Percentiles rank a stretch among this genome's conserved stretches.
Evolutionary conservation across 2,329 filamentous ascomycete species (phyloP).

Genomic region (Ceratocystis eucalypticola): DNA sequence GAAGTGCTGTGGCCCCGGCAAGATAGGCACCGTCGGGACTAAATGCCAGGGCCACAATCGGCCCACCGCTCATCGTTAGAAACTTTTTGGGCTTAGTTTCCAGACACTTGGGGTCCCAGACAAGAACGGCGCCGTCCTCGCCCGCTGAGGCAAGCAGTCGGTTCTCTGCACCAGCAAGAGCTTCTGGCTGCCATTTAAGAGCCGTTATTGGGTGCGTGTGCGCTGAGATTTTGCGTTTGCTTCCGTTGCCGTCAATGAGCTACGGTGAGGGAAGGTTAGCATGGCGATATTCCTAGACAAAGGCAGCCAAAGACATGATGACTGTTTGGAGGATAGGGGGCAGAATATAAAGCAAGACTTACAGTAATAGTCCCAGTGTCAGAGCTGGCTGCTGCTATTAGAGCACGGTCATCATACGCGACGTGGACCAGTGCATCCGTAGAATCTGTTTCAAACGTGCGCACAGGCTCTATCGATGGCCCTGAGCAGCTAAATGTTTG

Average conservation of each 20-base stretch:
- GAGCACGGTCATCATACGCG: constrained; percentile 43
- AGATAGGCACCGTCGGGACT: constrained; percentile 51
- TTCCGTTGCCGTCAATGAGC: constrained; percentile 43
- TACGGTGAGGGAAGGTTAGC: constrained; percentile 22
- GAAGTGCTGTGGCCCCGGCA: constrained; percentile 45
- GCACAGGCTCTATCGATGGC: constrained; percentile 32
- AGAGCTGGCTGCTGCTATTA: constrained; percentile 42
- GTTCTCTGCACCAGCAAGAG: constrained; percentile 31
- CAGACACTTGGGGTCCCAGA: constrained; percentile 45
- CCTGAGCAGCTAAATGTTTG: constrained; percentile 36
- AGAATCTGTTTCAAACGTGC: constrained; percentile 39
- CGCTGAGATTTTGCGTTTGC: constrained; percentile 42
- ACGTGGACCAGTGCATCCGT: constrained; percentile 43
- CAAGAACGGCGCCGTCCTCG: constrained; percentile 48
- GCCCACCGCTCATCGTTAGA: constrained; percentile 43
- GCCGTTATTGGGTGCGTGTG: constrained; percentile 46
- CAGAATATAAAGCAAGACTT: constrained; percentile 25
- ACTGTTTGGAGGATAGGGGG: not conserved
- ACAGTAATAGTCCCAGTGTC: constrained; percentile 47
- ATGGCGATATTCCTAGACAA: not conserved
- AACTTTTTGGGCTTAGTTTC: constrained; percentile 45
- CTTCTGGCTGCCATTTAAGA: constrained; percentile 45
- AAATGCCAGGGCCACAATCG: constrained; percentile 46
- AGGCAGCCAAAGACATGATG: not conserved
- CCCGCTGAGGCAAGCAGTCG: constrained; percentile 47